Evolutionary conservation across 371 early-diverging fungal species (phyloP).

Genomic region (Massospora cicadina): DNA sequence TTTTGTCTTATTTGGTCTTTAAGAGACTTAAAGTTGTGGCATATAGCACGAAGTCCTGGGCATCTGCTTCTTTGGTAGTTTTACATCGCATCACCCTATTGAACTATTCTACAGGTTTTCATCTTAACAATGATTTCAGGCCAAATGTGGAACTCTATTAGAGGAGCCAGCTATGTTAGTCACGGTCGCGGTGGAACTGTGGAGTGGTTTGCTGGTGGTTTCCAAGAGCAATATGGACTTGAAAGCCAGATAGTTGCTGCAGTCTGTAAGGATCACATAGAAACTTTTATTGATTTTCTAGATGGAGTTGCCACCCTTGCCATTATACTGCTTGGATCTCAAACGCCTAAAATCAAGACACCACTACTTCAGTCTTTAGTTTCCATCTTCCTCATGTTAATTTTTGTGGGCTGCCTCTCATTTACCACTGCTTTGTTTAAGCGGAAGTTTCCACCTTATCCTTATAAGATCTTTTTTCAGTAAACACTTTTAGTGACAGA

Average conservation of each 20-base stretch:
- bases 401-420: neutral
- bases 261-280: conserved; percentile 37
- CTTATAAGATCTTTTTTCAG: neutral
- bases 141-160: conserved; percentile 81
- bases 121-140: conserved; percentile 61
- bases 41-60: neutral
- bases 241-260: conserved; percentile 60
- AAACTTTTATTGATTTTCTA: conserved; percentile 13
- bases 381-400: neutral
- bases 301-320: conserved; percentile 33
- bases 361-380: conserved; percentile 10
- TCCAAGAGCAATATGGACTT: conserved; percentile 53
- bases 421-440: neutral
- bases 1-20: neutral
- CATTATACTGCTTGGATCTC: conserved; percentile 24
- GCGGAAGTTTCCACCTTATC: conserved; percentile 3
- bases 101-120: conserved; percentile 21
- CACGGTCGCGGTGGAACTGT: conserved; percentile 28
- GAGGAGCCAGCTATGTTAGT: conserved; percentile 47
- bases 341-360: conserved; percentile 22
- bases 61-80: conserved; percentile 6
- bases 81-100: neutral
- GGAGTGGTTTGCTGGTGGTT: conserved; percentile 46
- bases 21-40: neutral
- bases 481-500: too few species aligned